Conservation (phyloP, 768 basidiomycete species). For the Vararia minispora region DNA sequence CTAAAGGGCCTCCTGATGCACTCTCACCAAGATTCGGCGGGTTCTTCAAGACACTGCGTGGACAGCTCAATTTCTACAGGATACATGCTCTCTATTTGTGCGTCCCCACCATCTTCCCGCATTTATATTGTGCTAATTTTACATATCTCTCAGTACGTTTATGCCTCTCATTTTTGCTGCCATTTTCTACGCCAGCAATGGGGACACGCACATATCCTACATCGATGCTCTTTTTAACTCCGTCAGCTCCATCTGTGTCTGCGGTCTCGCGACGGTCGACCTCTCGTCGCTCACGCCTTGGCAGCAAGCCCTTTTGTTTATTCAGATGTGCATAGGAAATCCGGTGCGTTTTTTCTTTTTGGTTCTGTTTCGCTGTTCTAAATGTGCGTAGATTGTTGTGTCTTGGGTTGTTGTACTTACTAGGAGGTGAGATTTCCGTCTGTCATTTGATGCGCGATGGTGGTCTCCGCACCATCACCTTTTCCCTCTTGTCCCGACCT, state of each 20-base stretch:
- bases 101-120: slow-evolving; percentile 7
- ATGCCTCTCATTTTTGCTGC: slow-evolving; percentile 69
- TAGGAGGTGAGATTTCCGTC: slow-evolving; percentile 46
- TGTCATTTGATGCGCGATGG: not conserved
- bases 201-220: slow-evolving; percentile 54
- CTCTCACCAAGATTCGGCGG: too few relatives aligned
- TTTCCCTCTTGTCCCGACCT: too few relatives aligned
- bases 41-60: slow-evolving; percentile 9
- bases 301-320: slow-evolving; percentile 61
- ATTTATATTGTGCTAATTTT: not conserved
- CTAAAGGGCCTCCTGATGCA: too few relatives aligned
- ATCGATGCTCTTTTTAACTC: slow-evolving; percentile 72
- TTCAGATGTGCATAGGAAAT: slow-evolving; percentile 70
- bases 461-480: not conserved
- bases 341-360: slow-evolving; percentile 38
- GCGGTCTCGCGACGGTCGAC: slow-evolving; percentile 63
- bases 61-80: slow-evolving; percentile 37
- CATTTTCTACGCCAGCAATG: slow-evolving; percentile 81
- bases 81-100: slow-evolving; percentile 34
- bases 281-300: slow-evolving; percentile 55
- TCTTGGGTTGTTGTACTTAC: slow-evolving; percentile 80
- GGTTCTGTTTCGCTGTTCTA: slow-evolving; percentile 3
- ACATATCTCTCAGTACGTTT: slow-evolving; percentile 39
- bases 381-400: slow-evolving; percentile 44
- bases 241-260: slow-evolving; percentile 69